phyloP scores from a whole-genome alignment of 495 filamentous ascomycete species.

The Parathielavia hyrcaniae region DNA sequence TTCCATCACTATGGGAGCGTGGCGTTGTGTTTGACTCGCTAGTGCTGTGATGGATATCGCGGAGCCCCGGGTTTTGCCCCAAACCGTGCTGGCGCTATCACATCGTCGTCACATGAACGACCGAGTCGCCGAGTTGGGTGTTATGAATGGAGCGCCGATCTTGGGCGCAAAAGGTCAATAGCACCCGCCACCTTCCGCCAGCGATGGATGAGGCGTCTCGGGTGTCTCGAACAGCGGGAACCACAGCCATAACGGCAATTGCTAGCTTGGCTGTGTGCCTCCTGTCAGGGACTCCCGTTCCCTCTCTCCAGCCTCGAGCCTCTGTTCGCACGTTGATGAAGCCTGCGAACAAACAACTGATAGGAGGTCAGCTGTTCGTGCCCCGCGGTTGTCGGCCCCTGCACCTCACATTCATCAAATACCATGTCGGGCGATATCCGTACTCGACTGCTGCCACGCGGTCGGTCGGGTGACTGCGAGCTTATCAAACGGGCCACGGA shows the following conservation, averaged over 20 bases:
- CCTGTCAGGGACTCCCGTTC: background rate
- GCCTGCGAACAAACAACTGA: too few species aligned
- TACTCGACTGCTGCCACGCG: background rate
- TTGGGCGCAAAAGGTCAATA: background rate
- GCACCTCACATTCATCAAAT: too few species aligned
- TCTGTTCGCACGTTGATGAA: too few species aligned
- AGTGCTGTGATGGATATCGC: background rate
- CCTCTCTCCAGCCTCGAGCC: too few species aligned
- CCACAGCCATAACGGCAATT: conserved; percentile 5
- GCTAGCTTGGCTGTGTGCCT: background rate
- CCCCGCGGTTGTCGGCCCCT: too few species aligned
- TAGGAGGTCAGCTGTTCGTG: too few species aligned
- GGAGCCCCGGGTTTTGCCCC: background rate
- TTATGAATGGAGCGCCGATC: background rate
- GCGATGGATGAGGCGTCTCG: background rate
- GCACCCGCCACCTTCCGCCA: background rate
- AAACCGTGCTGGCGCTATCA: background rate
- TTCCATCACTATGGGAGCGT: too few species aligned
- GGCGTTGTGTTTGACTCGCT: too few species aligned
- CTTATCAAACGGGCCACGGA: too few species aligned
- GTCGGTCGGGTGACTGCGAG: too few species aligned
- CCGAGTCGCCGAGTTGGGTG: background rate
- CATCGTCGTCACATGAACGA: background rate
- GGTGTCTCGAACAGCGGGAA: too few species aligned
- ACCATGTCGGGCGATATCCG: background rate